Percentiles rank a stretch among this genome's conserved stretches.
Conservation (phyloP, 2,329 filamentous ascomycete species). For the Endocalyx cinctus region DNA sequence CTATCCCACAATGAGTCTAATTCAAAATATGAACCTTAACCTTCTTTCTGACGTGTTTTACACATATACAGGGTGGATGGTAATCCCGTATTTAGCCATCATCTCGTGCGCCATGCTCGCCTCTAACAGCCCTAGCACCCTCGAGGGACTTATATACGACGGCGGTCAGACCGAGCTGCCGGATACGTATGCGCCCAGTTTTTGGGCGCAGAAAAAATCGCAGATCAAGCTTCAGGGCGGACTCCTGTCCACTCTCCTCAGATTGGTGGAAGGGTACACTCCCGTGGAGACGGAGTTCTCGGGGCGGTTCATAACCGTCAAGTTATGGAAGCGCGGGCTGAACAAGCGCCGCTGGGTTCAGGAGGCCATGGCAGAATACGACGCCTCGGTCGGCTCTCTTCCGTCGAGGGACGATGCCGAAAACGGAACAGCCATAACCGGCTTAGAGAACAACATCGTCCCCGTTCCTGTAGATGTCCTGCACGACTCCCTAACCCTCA, state of each 20-base stretch:
- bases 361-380: slow-evolving; percentile 24
- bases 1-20: no score
- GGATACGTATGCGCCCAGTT: slow-evolving; percentile 16
- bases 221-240: slow-evolving; percentile 8
- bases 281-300: slow-evolving; percentile 23
- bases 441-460: no score
- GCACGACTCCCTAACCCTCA: slow-evolving; percentile 14
- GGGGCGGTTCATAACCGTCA: slow-evolving; percentile 24
- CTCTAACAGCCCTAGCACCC: slow-evolving; percentile 23
- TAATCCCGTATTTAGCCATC: slow-evolving; percentile 28
- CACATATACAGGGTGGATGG: slow-evolving; percentile 28
- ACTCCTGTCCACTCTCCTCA: slow-evolving; percentile 9
- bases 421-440: no score
- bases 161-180: slow-evolving; percentile 14
- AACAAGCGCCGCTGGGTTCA: slow-evolving; percentile 27
- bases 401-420: no score
- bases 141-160: slow-evolving; percentile 27
- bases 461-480: slow-evolving; percentile 3
- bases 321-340: slow-evolving; percentile 28
- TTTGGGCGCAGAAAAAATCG: slow-evolving; percentile 13
- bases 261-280: slow-evolving; percentile 16
- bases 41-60: no score
- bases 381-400: slow-evolving; percentile 4
- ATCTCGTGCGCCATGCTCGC: slow-evolving; percentile 29
- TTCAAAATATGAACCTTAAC: no score